Base-by-base conservation (phyloP, 2,329 filamentous ascomycete genomes). In the Thelonectria rubi region DNA sequence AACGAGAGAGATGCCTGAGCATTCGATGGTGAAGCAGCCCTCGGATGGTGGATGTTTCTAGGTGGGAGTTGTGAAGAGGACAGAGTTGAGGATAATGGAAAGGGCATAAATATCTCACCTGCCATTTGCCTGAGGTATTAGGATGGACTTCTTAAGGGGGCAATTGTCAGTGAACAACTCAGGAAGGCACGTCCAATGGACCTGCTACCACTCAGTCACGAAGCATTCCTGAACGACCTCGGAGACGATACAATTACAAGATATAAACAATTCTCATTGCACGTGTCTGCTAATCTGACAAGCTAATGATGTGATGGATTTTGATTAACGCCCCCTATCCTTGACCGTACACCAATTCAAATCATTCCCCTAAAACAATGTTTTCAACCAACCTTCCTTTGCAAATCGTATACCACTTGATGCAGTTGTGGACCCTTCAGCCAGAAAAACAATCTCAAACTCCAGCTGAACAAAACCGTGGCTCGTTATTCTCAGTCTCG, bases 381-480 rank as follows among this genome's bases (percentile, higher is more conserved):
- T 61, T 49, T 61, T 65, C 55, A 60, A 65, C 30, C 59, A 66
- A 62, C 50, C 54, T 46, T 63, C 50, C 54, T 37, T 37, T 37
- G 34, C 34, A 37, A 57, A 54, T 47, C 49, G 39, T 50, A 49
- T 55, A 54, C 60, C 56, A 55, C 59, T 55, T 60, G 48, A 60
- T 57, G 60, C 62, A 66, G 52, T 65, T 67, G 57, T 54, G 67
- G 62, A 70, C 59, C 45, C 60, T 46, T 58, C 48, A 62, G 58
- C 51, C 66, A 63, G 61, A 24, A 50, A 70, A 72, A 68, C 69
- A 70, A 65, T 71, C 64, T 64, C 66, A 65, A 65, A 73, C 69
- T 65, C 71, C 72, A 68, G 58, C 64, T 68, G 55, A 64, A 66
- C 58, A 64, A 68, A 70, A 64, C 53, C 62, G 60, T 62, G 20